Evolutionary conservation across 2,329 filamentous ascomycete species (phyloP).

Genomic region (Macroventuria anomochaeta): DNA sequence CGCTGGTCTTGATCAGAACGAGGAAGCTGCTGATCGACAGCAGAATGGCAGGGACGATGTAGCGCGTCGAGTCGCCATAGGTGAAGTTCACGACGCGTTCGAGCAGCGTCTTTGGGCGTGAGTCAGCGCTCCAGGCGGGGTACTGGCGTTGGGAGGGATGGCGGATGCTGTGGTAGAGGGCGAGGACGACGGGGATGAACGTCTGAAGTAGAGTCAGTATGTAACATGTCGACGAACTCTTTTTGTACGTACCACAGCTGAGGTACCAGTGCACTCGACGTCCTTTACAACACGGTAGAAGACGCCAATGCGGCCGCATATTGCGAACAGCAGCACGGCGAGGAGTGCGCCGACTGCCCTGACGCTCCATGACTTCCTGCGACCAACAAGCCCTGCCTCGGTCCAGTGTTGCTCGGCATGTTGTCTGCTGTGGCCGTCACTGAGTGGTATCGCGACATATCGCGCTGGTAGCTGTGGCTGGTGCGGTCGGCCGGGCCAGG

Average conservation of each 20-base stretch:
- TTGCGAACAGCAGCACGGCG: conserved; percentile 36
- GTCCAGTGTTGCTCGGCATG: conserved; percentile 38
- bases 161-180: conserved; percentile 40
- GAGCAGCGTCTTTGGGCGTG: conserved; percentile 28
- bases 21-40: conserved; percentile 43
- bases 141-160: conserved; percentile 33
- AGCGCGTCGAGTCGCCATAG: conserved; percentile 39
- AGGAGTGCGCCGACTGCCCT: conserved; percentile 35
- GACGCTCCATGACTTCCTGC: conserved; percentile 25
- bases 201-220: conserved; percentile 28
- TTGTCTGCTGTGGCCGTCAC: conserved; percentile 29
- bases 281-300: conserved; percentile 38
- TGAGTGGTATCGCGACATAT: conserved; percentile 43
- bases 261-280: conserved; percentile 42
- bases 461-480: conserved; percentile 29
- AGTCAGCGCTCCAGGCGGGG: conserved; percentile 40
- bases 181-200: conserved; percentile 43
- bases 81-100: conserved; percentile 37
- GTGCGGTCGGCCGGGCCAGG: conserved; percentile 25
- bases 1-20: conserved; percentile 35
- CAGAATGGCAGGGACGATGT: conserved; percentile 40
- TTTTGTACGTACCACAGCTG: conserved; percentile 29
- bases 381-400: conserved; percentile 26
- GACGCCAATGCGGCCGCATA: conserved; percentile 42
- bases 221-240: background rate